phyloP scores from a whole-genome alignment of 2,329 filamentous ascomycete species.

The Moelleriella libera region DNA sequence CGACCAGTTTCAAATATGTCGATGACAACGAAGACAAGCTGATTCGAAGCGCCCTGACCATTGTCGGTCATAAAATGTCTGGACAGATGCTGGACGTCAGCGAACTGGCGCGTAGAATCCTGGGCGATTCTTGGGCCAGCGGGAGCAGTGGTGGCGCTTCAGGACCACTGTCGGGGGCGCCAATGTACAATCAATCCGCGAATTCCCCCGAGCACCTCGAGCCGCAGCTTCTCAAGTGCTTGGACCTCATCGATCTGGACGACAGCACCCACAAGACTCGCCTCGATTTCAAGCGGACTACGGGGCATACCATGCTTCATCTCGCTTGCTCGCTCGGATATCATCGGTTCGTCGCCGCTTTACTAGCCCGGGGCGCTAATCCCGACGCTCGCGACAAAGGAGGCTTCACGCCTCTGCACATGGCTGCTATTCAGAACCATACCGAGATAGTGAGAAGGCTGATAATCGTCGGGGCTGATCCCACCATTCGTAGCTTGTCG shows the following conservation, averaged over 20 bases:
- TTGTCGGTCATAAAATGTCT: conserved; percentile 50
- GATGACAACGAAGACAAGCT: conserved; percentile 57
- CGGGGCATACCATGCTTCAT: conserved; percentile 71
- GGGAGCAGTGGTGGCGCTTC: conserved; percentile 14
- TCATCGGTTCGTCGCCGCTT: conserved; percentile 59
- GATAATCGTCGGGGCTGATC: conserved; percentile 59
- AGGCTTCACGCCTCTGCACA: conserved; percentile 70
- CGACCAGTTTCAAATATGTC: conserved; percentile 55
- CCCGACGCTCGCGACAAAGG: conserved; percentile 62
- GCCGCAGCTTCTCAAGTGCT: conserved; percentile 52
- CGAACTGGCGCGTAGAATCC: conserved; percentile 46
- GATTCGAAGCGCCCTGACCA: conserved; percentile 51
- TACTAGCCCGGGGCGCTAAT: conserved; percentile 66
- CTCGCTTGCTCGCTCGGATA: conserved; percentile 64
- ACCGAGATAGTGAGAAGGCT: conserved; percentile 63
- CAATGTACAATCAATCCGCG: conserved; percentile 25
- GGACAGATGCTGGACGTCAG: conserved; percentile 46
- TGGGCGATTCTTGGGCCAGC: conserved; percentile 36
- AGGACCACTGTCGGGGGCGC: conserved; percentile 26
- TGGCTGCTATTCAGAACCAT: conserved; percentile 65
- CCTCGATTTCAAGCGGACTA: conserved; percentile 49
- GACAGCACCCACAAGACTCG: conserved; percentile 54
- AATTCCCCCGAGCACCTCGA: conserved; percentile 40
- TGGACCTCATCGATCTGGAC: conserved; percentile 70
- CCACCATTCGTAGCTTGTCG: conserved; percentile 52